Evolutionary conservation across 1,284 basidiomycete genomes (phyloP), one percentile per base, ranked within the genome.

Genomic region (Volvariella surrecta): DNA sequence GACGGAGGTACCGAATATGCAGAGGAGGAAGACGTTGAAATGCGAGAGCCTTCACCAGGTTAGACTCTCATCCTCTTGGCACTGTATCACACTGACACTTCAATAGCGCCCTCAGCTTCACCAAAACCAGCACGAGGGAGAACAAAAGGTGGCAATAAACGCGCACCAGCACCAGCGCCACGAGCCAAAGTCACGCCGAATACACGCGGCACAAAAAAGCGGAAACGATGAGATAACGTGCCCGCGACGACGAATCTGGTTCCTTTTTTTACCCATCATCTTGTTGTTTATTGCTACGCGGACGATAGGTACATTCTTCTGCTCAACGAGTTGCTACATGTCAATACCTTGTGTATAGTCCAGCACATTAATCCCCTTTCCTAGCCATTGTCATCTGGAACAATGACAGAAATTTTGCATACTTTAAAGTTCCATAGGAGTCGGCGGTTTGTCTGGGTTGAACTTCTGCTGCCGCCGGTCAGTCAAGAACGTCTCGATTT

Each of bases 1-100:
- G 84, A 87, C 50, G 78, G 57, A 2, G 83, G 79, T 7, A 81
- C 79, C 4, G 82, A 82, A 40, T 70, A 73, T 44, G 73, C 64
- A 7, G 73, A 74, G 19, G 83, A 84, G 19, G 82, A 82, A 22
- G 78, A 79, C 42, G 57, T 55, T 2, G 80, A 80, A 45, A 71
- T 69, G 52, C 68, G 63, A 15, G 75, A 76, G 48, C 61, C 66
- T 22, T 77, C 77, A 32, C 68, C 72, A 51, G 76, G 81, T 82
- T 52, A 32, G 69, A 15, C 45, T 43, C 37, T 21, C 19, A 35
- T 39, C 42, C 42, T 43, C 3, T 41, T 46, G 6, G 13, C 22
- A 17, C 9, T 44, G 10, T 35, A 20, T 19, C 19, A 43, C 13
- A 11, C 2, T 13, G 30, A 19, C 38, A n/a, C 24, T 19, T 13